phyloP scores from a whole-genome alignment of 75 land plant genomes.

The Azolla pinnata region DNA sequence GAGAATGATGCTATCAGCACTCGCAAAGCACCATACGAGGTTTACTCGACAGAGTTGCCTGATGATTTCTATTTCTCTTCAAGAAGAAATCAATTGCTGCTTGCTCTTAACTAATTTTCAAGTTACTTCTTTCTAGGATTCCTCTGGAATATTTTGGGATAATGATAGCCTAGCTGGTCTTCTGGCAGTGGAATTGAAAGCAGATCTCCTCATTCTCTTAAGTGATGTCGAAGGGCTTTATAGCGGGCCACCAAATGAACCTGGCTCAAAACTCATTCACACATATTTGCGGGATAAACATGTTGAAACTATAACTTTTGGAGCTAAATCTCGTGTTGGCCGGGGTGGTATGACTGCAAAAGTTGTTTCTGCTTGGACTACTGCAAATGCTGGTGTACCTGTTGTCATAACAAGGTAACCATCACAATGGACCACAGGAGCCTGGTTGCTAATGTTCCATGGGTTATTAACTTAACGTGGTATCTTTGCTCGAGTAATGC shows the following conservation, averaged over 20 bases:
- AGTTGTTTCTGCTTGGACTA: constrained; percentile 76
- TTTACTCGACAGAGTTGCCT: constrained; percentile 6
- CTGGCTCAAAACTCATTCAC: constrained; percentile 71
- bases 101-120: not conserved
- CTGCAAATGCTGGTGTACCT: constrained; percentile 77
- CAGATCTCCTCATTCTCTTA: constrained; percentile 78
- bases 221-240: constrained; percentile 99
- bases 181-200: constrained; percentile 79
- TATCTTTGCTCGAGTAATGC: too few species aligned
- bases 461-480: too few species aligned
- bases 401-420: constrained; percentile 92
- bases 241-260: constrained; percentile 95
- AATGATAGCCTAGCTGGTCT: constrained; percentile 91
- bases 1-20: constrained; percentile 96
- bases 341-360: constrained; percentile 99
- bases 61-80: not conserved
- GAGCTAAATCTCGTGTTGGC: constrained; percentile 90
- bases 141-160: constrained; percentile 99
- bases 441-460: not conserved
- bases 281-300: constrained; percentile 76
- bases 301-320: constrained; percentile 77
- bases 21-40: constrained; percentile 81
- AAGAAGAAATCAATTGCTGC: too few species aligned
- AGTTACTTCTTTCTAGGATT: constrained; percentile 46
- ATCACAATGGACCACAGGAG: too few species aligned